A percentile compares a stretch with the other conserved stretches of the same genome.
phyloP scores from a whole-genome alignment of 345 rosid species.

The Triadica sebifera region DNA sequence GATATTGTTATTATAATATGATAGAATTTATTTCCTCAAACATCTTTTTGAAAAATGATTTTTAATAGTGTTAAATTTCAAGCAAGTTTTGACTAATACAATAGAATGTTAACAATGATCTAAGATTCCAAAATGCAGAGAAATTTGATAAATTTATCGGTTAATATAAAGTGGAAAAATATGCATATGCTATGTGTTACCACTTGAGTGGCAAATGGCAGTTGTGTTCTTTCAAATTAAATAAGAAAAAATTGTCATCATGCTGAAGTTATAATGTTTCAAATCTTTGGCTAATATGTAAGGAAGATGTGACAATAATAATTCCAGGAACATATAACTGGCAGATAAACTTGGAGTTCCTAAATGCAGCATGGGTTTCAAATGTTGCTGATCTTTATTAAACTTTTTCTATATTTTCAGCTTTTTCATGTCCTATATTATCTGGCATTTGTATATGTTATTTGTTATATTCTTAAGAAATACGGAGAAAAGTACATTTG shows the following conservation, averaged over 20 bases:
- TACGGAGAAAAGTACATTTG: background rate
- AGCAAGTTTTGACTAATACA: too few relatives aligned
- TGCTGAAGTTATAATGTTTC: background rate
- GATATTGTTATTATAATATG: background rate
- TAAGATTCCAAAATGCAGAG: background rate
- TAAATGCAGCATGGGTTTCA: background rate
- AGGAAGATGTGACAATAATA: too few relatives aligned
- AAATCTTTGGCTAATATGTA: too few relatives aligned
- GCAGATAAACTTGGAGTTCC: too few relatives aligned
- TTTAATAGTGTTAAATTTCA: too few relatives aligned
- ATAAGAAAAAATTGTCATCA: too few relatives aligned
- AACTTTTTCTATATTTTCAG: background rate
- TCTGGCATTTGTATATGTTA: background rate
- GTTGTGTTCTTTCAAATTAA: too few relatives aligned
- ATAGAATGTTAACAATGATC: too few relatives aligned
- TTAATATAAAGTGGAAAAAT: background rate
- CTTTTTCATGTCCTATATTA: background rate
- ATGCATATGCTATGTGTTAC: background rate
- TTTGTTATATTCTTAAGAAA: background rate
- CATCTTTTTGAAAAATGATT: background rate
- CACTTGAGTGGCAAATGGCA: background rate
- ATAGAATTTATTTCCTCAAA: background rate
- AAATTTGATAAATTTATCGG: background rate
- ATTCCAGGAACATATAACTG: too few relatives aligned
- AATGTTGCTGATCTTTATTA: background rate